Conservation (phyloP, 495 filamentous ascomycete species). For the Penicillium soppii region DNA sequence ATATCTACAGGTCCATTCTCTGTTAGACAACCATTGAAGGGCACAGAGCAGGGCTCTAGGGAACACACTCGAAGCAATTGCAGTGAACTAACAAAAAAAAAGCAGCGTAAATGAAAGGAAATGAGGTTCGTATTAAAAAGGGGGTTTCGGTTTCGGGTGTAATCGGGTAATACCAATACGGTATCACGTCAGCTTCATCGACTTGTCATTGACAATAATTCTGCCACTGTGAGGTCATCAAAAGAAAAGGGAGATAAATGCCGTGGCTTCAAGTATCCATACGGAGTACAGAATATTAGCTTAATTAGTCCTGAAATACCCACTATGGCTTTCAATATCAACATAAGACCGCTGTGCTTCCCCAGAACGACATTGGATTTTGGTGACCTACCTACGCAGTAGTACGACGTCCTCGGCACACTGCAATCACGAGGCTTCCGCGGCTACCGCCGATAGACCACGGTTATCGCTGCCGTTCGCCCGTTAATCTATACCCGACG, state of each 20-base stretch:
- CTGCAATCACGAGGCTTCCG: neutral
- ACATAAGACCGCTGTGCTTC: no score
- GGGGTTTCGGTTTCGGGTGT: constrained; percentile 3
- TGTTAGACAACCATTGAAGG: neutral
- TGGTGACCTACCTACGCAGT: no score
- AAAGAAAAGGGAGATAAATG: neutral
- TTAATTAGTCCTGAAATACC: no score
- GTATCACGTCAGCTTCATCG: constrained; percentile 3
- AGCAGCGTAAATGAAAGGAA: neutral
- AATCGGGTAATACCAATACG: constrained; percentile 9
- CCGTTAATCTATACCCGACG: neutral
- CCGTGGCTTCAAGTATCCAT: no score
- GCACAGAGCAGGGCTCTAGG: neutral
- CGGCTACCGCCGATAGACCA: neutral
- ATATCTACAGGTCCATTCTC: no score
- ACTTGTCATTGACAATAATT: no score
- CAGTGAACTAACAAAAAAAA: no score
- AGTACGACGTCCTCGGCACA: neutral
- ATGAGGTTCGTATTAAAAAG: neutral
- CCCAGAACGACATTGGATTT: no score
- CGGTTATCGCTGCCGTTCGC: neutral
- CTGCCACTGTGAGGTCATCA: no score
- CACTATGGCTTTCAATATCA: no score
- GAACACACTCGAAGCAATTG: no score
- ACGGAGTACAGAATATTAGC: no score